Percentiles rank a stretch among this genome's conserved stretches.
These are phyloP conservation scores for Auricularia auricula-judae DNA, from an alignment of 768 basidiomycete species.

Conservation along the genomic window DNA sequence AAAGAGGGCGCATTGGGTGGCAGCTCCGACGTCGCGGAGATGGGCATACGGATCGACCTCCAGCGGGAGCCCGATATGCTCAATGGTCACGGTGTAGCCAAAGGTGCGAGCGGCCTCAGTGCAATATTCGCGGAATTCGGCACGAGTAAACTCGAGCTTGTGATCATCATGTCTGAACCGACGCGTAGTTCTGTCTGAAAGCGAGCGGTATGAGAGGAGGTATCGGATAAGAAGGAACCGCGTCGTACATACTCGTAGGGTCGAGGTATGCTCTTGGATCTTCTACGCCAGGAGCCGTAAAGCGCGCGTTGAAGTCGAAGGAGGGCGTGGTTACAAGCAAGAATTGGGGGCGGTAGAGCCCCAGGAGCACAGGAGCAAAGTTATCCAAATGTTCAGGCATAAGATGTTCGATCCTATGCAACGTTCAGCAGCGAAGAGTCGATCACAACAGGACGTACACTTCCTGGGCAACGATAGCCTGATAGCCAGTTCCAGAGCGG, in stretches of 20 bases:
- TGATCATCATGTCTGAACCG: slow-evolving; percentile 77
- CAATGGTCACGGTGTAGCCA: slow-evolving; percentile 58
- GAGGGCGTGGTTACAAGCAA: slow-evolving; percentile 80
- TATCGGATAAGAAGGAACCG: neutral
- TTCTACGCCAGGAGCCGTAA: slow-evolving; percentile 42
- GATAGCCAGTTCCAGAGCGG: slow-evolving; percentile 16
- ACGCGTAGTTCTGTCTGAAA: slow-evolving; percentile 44
- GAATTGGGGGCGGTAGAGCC: slow-evolving; percentile 62
- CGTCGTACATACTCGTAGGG: slow-evolving; percentile 40
- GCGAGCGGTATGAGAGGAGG: neutral
- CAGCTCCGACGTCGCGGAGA: slow-evolving; percentile 51
- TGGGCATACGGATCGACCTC: slow-evolving; percentile 66
- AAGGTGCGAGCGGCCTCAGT: slow-evolving; percentile 41
- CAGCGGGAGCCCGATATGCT: slow-evolving; percentile 45
- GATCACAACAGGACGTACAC: slow-evolving; percentile 40
- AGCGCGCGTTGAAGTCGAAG: slow-evolving; percentile 71
- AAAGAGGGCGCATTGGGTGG: slow-evolving; percentile 59
- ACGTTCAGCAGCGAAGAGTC: neutral
- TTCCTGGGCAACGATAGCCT: slow-evolving; percentile 71
- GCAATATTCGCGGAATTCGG: slow-evolving; percentile 66
- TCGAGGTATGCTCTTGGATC: slow-evolving; percentile 47
- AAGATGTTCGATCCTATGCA: slow-evolving; percentile 68
- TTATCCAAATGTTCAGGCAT: slow-evolving; percentile 41
- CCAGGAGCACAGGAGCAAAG: slow-evolving; percentile 64
- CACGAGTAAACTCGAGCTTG: slow-evolving; percentile 79